Percentiles rank a stretch among this genome's conserved stretches.
These are phyloP conservation scores for Skeletonema potamos DNA, from an alignment of 108 stramenopile species.

Conservation along the genomic window DNA sequence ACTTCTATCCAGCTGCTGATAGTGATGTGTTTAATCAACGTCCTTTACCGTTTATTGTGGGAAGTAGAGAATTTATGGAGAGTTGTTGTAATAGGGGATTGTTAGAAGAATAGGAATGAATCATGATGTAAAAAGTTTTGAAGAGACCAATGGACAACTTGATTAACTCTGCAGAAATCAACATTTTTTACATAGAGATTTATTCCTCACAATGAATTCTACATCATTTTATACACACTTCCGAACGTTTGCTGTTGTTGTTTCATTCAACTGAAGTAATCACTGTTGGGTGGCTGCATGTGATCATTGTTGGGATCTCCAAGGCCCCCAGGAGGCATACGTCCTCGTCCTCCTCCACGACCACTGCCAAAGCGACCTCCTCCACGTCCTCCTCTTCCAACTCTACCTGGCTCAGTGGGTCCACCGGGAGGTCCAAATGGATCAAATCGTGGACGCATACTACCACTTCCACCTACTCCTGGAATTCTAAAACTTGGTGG, in stretches of 20 bases:
- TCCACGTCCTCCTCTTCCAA: slow-evolving; percentile 10
- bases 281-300: slow-evolving; percentile 60
- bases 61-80: slow-evolving; percentile 47
- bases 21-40: slow-evolving; percentile 42
- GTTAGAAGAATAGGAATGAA: too few relatives aligned
- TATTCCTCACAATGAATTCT: not conserved
- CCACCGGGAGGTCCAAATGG: slow-evolving; percentile 73
- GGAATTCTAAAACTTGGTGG: slow-evolving; percentile 26
- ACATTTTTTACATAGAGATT: not conserved
- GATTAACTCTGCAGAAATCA: not conserved
- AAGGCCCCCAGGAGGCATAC: slow-evolving; percentile 46
- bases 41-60: slow-evolving; percentile 44
- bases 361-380: slow-evolving; percentile 29
- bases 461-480: slow-evolving; percentile 39
- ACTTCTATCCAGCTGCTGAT: slow-evolving; percentile 29
- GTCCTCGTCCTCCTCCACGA: slow-evolving; percentile 17
- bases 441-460: slow-evolving; percentile 83
- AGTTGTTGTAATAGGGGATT: slow-evolving; percentile 9
- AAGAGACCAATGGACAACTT: too few relatives aligned
- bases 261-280: slow-evolving; percentile 38
- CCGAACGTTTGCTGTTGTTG: too few relatives aligned
- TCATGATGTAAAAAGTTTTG: too few relatives aligned
- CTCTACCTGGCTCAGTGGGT: slow-evolving; percentile 46
- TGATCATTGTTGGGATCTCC: slow-evolving; percentile 86
- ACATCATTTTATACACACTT: not conserved